These are phyloP conservation scores for Luffa acutangula DNA, from an alignment of 306 rosid genomes.

Conservation along the genomic window DNA sequence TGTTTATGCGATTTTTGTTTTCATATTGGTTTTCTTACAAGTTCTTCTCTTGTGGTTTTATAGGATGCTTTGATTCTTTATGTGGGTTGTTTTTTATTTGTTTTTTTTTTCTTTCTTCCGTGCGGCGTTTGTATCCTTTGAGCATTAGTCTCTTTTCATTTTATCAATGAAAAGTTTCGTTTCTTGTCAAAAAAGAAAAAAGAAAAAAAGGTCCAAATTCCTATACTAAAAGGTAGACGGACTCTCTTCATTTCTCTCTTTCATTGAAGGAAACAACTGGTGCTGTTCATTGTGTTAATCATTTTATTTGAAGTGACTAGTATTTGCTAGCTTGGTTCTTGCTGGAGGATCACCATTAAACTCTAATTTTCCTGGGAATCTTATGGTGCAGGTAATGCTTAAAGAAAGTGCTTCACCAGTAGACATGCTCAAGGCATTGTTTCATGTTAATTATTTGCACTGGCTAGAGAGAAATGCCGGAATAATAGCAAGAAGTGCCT, in stretches of 20 bases:
- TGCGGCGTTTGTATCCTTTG: too few relatives aligned
- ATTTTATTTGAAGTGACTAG: not conserved
- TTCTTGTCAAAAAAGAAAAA: too few relatives aligned
- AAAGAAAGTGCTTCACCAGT: conserved; percentile 60
- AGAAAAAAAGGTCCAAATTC: not conserved
- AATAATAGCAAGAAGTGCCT: conserved; percentile 42
- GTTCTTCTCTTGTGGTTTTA: too few relatives aligned
- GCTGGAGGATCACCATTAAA: not conserved
- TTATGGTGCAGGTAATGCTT: conserved; percentile 54
- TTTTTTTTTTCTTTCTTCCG: too few relatives aligned
- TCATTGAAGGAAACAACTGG: not conserved
- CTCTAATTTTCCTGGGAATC: not conserved
- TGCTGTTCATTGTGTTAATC: not conserved
- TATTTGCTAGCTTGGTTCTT: not conserved
- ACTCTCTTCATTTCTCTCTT: not conserved
- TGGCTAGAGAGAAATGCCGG: conserved; percentile 89
- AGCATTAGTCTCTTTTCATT: too few relatives aligned
- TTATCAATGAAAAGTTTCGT: too few relatives aligned
- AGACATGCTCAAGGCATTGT: conserved; percentile 89
- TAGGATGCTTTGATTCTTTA: too few relatives aligned
- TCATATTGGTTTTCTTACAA: too few relatives aligned
- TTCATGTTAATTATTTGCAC: conserved; percentile 69
- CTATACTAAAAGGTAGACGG: not conserved
- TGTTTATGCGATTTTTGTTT: too few relatives aligned
- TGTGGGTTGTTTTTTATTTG: too few relatives aligned